Conservation (phyloP, 495 filamentous ascomycete species). For the Tuber calosporum region DNA sequence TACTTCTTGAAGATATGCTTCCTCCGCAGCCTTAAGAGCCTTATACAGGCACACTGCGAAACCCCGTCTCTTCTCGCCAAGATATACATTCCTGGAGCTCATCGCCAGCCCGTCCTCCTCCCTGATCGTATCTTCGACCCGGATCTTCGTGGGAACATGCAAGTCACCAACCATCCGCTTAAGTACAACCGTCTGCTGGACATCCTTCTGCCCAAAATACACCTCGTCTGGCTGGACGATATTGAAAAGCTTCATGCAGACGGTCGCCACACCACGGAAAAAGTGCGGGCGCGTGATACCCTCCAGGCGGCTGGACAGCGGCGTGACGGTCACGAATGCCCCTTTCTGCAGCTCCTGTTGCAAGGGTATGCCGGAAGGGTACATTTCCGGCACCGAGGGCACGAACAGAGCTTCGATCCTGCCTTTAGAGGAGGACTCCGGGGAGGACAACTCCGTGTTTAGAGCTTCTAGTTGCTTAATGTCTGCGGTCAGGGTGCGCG, state of each 20-base stretch:
- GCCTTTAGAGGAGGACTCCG: constrained; percentile 52
- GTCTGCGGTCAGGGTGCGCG: constrained; percentile 81
- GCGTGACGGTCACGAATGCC: constrained; percentile 89
- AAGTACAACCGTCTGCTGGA: constrained; percentile 91
- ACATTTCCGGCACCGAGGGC: constrained; percentile 75
- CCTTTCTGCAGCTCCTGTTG: constrained; percentile 69
- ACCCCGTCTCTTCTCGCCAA: constrained; percentile 64
- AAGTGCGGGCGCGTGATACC: constrained; percentile 85
- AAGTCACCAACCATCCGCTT: constrained; percentile 82
- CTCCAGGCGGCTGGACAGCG: constrained; percentile 70
- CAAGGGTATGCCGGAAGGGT: constrained; percentile 74
- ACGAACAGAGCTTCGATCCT: constrained; percentile 76
- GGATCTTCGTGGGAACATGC: constrained; percentile 66
- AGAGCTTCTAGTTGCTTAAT: constrained; percentile 57
- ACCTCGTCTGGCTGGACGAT: constrained; percentile 77
- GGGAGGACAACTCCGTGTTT: constrained; percentile 60
- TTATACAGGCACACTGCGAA: constrained; percentile 64
- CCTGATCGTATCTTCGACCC: constrained; percentile 65
- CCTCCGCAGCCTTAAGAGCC: constrained; percentile 63
- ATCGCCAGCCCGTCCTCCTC: constrained; percentile 82
- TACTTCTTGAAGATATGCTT: constrained; percentile 54
- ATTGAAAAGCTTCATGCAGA: constrained; percentile 97
- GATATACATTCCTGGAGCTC: constrained; percentile 89
- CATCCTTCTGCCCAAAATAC: constrained; percentile 97
- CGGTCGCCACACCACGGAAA: constrained; percentile 90